Conservation (phyloP, 73 alveolate genomes). For the Paramecium octaurelia region DNA sequence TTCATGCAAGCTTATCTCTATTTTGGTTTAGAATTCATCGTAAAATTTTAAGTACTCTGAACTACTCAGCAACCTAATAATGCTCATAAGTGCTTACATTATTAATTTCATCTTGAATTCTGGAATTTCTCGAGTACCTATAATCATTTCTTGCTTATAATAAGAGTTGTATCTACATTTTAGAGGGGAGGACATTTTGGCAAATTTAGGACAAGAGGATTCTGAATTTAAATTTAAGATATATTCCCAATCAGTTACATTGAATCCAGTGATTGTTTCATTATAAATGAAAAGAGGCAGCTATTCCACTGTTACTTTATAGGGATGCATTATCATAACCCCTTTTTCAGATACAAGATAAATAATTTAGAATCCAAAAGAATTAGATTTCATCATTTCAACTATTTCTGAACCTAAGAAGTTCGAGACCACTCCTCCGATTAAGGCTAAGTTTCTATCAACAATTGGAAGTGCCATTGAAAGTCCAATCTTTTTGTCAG, state of each 20-base stretch:
- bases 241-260: background rate
- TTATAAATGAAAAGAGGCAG: conserved; percentile 2
- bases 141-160: background rate
- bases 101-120: background rate
- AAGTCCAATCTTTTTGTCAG: background rate
- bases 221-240: background rate
- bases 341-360: background rate
- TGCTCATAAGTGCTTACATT: background rate
- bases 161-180: background rate
- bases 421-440: conserved; percentile 1
- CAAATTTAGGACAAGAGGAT: background rate
- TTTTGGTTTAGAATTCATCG: background rate
- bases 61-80: background rate
- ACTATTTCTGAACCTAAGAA: background rate
- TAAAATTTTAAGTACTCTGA: background rate
- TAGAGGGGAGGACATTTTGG: background rate
- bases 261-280: conserved; percentile 4
- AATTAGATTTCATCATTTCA: background rate
- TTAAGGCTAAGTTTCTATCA: background rate
- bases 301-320: background rate
- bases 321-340: background rate
- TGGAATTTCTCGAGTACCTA: background rate
- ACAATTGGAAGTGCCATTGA: background rate
- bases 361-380: background rate
- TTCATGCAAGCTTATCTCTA: background rate